Base-by-base conservation (phyloP, 2,329 filamentous ascomycete genomes). In the Alternaria brassicae region DNA sequence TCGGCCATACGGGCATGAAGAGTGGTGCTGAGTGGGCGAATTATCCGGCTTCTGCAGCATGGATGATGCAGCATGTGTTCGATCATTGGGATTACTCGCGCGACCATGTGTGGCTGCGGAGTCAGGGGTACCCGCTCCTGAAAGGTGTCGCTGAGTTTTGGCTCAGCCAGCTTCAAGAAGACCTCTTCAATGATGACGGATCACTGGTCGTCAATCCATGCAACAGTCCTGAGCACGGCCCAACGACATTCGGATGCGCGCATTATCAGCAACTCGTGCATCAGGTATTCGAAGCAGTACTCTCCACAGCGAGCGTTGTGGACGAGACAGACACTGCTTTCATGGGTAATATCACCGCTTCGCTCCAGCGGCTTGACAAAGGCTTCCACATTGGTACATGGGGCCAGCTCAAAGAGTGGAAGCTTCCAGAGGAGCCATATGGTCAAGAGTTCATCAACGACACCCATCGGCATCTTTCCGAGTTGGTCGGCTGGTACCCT, bases 21-120 rank as follows among this genome's bases (percentile, higher is more conserved):
- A 78, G 79, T 45, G 75, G 78, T 21, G 80, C 80, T 30, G 70
- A 76, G 34, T 81, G 81, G 69, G 80, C 77, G 1, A 72, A 79
- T 44, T 79, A 83, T 63, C 79, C 81, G 27, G 82, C 80, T 0
- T 78, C 82, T 0, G 81, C 82, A 1, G 84, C 84, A 1, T 88
- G 86, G 86, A 82, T 87, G 77, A 86, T 86, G 80, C 83, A 85
- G 58, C 84, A 88, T 61, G 82, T 88, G 2, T 84, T 81, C 73
- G 85, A 88, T 57, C 80, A 84, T 65, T 88, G 81, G 69, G 81
- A 83, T 32, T 88, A 86, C 64, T 82, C 80, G 2, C 80, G 77
- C 25, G 79, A 86, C 61, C 41, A 65, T 0, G 67, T 72, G 1
- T 87, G 83, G 83, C 77, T 79, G 5, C 74, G 76, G 6, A 19